Evolutionary conservation across 306 rosid species (phyloP).

Genomic region (Abrus pulchellus): DNA sequence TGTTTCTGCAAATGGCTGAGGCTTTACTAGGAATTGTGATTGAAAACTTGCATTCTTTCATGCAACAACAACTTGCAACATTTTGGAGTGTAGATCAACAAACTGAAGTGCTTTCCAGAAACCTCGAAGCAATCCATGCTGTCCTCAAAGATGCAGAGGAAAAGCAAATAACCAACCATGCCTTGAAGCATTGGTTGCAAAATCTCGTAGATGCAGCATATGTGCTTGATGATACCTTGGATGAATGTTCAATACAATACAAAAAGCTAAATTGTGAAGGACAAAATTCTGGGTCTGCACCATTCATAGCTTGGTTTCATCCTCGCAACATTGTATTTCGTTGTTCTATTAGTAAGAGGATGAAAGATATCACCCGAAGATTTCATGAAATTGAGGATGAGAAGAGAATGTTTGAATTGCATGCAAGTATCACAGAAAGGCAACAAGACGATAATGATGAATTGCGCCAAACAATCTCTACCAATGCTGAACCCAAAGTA

Average conservation of each 20-base stretch:
- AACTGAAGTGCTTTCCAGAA: neutral
- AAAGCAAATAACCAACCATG: neutral
- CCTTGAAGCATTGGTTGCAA: slow-evolving; percentile 37
- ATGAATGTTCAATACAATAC: slow-evolving; percentile 2
- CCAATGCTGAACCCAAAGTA: neutral
- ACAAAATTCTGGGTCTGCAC: neutral
- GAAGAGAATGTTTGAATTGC: neutral
- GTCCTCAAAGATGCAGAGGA: slow-evolving; percentile 43
- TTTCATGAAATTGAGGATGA: slow-evolving; percentile 16
- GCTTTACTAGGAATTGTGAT: slow-evolving; percentile 2
- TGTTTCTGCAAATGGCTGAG: slow-evolving; percentile 3
- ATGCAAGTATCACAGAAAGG: neutral
- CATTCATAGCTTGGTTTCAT: neutral
- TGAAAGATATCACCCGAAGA: neutral
- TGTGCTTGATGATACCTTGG: slow-evolving; percentile 39
- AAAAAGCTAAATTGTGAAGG: neutral
- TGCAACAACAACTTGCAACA: neutral
- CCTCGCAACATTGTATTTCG: neutral
- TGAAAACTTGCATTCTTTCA: neutral
- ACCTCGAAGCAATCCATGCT: slow-evolving; percentile 1
- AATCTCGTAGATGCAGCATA: slow-evolving; percentile 36
- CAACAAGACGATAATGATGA: neutral
- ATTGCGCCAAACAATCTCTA: slow-evolving; percentile 41
- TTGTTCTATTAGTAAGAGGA: neutral
- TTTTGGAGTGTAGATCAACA: neutral